Percentiles rank a stretch among this genome's conserved stretches.
Evolutionary conservation across 106 monocot genomes (phyloP).

Genomic region (Posidonia australis): DNA sequence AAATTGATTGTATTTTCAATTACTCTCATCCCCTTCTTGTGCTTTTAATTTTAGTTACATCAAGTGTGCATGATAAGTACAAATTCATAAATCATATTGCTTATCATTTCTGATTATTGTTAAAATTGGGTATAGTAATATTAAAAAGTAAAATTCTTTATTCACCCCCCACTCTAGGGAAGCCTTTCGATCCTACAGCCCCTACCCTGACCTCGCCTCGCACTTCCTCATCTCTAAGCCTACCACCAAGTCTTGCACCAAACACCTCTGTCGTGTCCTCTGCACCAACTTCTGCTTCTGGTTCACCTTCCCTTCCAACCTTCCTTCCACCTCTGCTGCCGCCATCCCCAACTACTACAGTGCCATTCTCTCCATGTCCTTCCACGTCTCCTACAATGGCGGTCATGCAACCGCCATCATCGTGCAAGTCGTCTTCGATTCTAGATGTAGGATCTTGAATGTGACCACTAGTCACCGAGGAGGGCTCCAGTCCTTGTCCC

Average conservation of each 20-base stretch:
- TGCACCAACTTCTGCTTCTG: conserved; percentile 85
- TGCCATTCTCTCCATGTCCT: conserved; percentile 32
- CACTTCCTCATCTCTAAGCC: conserved; percentile 37
- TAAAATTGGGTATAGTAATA: too few relatives aligned
- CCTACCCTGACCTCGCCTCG: conserved; percentile 39
- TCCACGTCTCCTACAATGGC: conserved; percentile 7
- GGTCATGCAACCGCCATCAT: conserved; percentile 19
- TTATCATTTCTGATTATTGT: too few relatives aligned
- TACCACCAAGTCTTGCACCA: conserved; percentile 38
- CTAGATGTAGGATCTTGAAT: conserved; percentile 32
- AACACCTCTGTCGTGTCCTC: conserved; percentile 68
- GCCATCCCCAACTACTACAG: too few relatives aligned
- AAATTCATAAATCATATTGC: too few relatives aligned
- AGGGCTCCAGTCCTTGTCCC: conserved; percentile 23
- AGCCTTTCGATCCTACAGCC: too few relatives aligned
- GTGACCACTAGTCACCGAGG: conserved; percentile 22
- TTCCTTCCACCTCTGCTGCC: too few relatives aligned
- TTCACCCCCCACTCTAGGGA: too few relatives aligned
- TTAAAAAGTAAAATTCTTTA: too few relatives aligned
- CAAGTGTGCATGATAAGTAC: too few relatives aligned
- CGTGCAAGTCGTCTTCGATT: conserved; percentile 51
- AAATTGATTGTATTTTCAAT: too few relatives aligned
- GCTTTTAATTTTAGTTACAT: too few relatives aligned
- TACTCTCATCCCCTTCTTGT: too few relatives aligned
- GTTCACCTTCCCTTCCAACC: conserved; percentile 45